Evolutionary conservation across 768 basidiomycete genomes (phyloP).

Genomic region (Mycena maculata): DNA sequence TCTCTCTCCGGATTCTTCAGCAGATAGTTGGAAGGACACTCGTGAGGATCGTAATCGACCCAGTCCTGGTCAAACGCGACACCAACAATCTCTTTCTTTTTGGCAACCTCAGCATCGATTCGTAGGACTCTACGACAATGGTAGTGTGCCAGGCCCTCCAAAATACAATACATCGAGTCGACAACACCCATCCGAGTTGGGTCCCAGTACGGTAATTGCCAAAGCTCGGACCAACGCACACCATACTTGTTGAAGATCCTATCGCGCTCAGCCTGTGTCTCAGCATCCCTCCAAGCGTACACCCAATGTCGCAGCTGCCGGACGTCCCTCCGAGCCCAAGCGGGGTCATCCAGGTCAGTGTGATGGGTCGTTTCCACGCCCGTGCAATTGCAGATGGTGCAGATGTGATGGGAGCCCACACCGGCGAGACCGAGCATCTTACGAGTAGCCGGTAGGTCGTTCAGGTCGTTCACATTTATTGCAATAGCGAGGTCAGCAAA

Average conservation of each 20-base stretch:
- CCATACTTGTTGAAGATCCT: conserved; percentile 32
- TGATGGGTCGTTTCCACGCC: conserved; percentile 5
- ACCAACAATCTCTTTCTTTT: conserved; percentile 2
- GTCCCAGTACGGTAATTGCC: conserved; percentile 43
- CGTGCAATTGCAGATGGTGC: conserved; percentile 37
- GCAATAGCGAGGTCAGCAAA: conserved; percentile 1
- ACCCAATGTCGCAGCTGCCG: conserved; percentile 19
- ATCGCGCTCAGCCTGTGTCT: conserved; percentile 20
- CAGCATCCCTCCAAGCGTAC: conserved; percentile 16
- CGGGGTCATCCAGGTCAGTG: conserved; percentile 12
- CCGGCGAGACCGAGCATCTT: conserved; percentile 39
- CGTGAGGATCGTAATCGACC: conserved; percentile 11
- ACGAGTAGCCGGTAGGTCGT: conserved; percentile 41
- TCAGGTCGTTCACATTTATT: conserved; percentile 37
- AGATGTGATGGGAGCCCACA: conserved; percentile 37
- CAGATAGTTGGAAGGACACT: conserved; percentile 11
- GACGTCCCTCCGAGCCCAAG: conserved; percentile 18
- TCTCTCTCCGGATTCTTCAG: conserved; percentile 10
- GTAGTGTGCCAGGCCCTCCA: conserved; percentile 31
- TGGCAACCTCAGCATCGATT: conserved; percentile 19
- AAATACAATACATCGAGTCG: conserved; percentile 46
- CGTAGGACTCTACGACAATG: conserved; percentile 30
- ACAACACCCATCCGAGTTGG: conserved; percentile 38
- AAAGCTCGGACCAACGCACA: conserved; percentile 39
- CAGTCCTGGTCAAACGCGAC: conserved; percentile 19